phyloP scores from a whole-genome alignment of 2,329 filamentous ascomycete species.

The Periconia macrospinosa region DNA sequence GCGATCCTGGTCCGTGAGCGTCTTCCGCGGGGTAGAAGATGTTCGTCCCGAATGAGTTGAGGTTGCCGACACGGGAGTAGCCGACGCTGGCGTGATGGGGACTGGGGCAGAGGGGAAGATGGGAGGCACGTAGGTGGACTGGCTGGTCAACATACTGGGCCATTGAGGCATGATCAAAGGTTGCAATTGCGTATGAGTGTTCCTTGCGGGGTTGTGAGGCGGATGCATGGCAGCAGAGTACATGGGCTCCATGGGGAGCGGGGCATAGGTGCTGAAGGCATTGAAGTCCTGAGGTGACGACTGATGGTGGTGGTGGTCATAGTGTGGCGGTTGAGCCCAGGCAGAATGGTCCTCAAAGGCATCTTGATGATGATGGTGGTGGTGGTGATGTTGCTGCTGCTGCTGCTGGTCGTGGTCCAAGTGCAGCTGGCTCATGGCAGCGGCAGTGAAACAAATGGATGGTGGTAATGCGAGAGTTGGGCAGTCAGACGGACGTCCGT shows the following conservation, averaged over 20 bases:
- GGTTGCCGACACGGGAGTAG: conserved; percentile 44
- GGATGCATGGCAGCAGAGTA: conserved; percentile 43
- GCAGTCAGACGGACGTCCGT: conserved; percentile 1
- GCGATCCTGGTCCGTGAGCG: conserved; percentile 87
- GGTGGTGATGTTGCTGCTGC: conserved; percentile 43
- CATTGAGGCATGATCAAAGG: conserved; percentile 45
- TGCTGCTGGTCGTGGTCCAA: conserved; percentile 44
- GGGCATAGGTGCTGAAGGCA: conserved; percentile 41
- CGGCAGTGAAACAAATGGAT: conserved; percentile 16
- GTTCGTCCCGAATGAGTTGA: conserved; percentile 43
- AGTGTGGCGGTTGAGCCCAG: conserved; percentile 37
- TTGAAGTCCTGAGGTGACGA: conserved; percentile 45
- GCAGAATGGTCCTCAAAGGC: conserved; percentile 38
- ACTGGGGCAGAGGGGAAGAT: conserved; percentile 42
- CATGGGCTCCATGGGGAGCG: conserved; percentile 45
- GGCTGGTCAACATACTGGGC: conserved; percentile 48
- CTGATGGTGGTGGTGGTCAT: conserved; percentile 34
- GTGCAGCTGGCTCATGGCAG: conserved; percentile 45
- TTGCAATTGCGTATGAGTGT: conserved; percentile 44
- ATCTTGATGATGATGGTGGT: conserved; percentile 36
- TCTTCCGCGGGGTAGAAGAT: conserved; percentile 73
- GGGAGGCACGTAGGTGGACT: conserved; percentile 44
- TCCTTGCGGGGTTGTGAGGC: conserved; percentile 35
- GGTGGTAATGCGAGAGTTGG: neutral
- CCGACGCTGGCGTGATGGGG: conserved; percentile 40